phyloP scores from a whole-genome alignment of 306 rosid species.

The Glycine soja region DNA sequence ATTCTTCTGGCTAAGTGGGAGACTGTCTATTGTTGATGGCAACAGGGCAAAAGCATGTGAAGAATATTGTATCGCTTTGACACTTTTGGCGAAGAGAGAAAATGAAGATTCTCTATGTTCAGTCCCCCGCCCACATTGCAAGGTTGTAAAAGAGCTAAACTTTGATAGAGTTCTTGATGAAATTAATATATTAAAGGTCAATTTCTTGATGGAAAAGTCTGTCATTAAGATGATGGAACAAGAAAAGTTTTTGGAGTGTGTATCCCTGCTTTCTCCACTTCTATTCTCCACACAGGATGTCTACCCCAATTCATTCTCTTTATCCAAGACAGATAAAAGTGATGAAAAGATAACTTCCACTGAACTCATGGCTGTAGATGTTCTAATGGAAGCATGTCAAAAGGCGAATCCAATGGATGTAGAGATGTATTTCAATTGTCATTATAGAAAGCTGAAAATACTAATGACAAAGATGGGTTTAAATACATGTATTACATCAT shows the following conservation, averaged over 20 bases:
- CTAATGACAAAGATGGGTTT: constrained; percentile 81
- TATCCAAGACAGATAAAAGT: constrained; percentile 58
- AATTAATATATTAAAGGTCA: constrained; percentile 81
- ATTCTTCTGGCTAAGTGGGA: constrained; percentile 94
- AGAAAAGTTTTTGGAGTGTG: constrained; percentile 76
- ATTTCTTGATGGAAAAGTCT: constrained; percentile 85
- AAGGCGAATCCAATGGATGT: constrained; percentile 75
- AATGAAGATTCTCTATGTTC: constrained; percentile 54
- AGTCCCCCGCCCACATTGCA: constrained; percentile 73
- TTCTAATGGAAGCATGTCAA: constrained; percentile 85
- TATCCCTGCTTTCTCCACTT: constrained; percentile 85
- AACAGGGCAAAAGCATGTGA: constrained; percentile 83
- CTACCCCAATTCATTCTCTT: constrained; percentile 69
- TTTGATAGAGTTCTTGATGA: constrained; percentile 79
- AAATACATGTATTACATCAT: constrained; percentile 61
- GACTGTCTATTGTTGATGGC: constrained; percentile 78
- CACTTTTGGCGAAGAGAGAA: constrained; percentile 68
- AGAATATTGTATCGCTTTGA: constrained; percentile 71
- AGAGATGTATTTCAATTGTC: constrained; percentile 80
- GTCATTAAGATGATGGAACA: constrained; percentile 76
- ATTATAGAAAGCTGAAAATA: constrained; percentile 80
- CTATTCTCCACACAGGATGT: constrained; percentile 73
- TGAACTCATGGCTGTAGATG: constrained; percentile 86
- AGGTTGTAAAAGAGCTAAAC: constrained; percentile 74
- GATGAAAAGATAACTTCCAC: constrained; percentile 66